These are phyloP conservation scores for Boletus eberwhitei DNA, from an alignment of 768 basidiomycete genomes.

Conservation along the genomic window DNA sequence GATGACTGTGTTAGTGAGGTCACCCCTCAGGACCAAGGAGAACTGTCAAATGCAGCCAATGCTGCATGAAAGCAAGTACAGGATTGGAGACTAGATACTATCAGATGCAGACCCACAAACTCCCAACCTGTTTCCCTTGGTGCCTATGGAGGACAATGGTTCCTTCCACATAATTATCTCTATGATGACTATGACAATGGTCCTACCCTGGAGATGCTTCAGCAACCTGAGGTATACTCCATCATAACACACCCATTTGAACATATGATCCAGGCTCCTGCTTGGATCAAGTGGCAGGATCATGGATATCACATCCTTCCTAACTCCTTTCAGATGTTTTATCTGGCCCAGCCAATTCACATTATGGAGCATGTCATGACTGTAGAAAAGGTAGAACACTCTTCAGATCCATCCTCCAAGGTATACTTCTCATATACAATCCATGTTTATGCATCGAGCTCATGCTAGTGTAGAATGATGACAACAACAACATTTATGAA, in stretches of 20 bases:
- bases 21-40: background rate
- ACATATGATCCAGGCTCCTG: background rate
- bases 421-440: too few species aligned
- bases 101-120: background rate
- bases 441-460: too few species aligned
- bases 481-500: too few species aligned
- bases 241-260: background rate
- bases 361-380: too few species aligned
- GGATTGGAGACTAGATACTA: background rate
- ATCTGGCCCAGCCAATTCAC: background rate
- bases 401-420: too few species aligned
- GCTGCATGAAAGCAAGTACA: too few species aligned
- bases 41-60: background rate
- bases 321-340: slow-evolving; percentile 8
- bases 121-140: background rate
- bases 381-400: too few species aligned
- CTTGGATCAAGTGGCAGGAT: slow-evolving; percentile 10
- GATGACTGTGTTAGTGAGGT: too few species aligned
- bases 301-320: slow-evolving; percentile 6
- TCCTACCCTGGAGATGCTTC: slow-evolving; percentile 8
- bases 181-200: slow-evolving; percentile 10
- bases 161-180: background rate
- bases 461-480: too few species aligned
- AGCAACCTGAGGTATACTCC: background rate
- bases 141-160: background rate